phyloP scores from a whole-genome alignment of 441 rosid species.

The Gossypium lobatum region DNA sequence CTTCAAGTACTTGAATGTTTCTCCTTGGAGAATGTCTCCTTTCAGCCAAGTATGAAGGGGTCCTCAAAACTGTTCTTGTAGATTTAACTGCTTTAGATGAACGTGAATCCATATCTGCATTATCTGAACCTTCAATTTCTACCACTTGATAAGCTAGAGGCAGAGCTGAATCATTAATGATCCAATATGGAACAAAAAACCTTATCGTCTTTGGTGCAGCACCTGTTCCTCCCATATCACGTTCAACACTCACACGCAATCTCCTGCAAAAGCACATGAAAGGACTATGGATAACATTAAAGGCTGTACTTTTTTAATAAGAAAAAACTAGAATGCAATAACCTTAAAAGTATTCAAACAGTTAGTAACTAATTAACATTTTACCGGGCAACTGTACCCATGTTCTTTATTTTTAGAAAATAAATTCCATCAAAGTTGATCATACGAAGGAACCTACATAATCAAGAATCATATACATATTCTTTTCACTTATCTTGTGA shows the following conservation, averaged over 20 bases:
- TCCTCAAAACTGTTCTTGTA: slow-evolving; percentile 51
- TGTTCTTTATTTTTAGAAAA: not conserved
- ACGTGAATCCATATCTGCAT: slow-evolving; percentile 54
- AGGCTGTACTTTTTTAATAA: not conserved
- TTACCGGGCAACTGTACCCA: not conserved
- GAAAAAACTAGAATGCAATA: not conserved
- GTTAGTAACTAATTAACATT: not conserved
- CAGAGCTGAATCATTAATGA: slow-evolving; percentile 72
- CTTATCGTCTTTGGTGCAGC: slow-evolving; percentile 83
- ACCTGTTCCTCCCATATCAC: slow-evolving; percentile 87
- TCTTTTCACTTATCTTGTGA: not conserved
- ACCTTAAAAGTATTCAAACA: not conserved
- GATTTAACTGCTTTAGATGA: slow-evolving; percentile 69
- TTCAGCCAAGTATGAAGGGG: slow-evolving; percentile 49
- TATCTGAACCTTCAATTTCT: slow-evolving; percentile 77
- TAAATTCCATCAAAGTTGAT: not conserved
- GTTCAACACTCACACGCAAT: slow-evolving; percentile 87
- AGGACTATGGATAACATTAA: not conserved
- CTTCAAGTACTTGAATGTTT: slow-evolving; percentile 78
- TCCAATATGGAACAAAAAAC: slow-evolving; percentile 97
- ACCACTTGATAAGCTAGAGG: slow-evolving; percentile 82
- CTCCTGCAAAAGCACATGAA: slow-evolving; percentile 52
- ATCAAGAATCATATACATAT: not conserved
- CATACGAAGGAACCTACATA: not conserved
- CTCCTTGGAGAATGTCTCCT: slow-evolving; percentile 51